phyloP scores from a whole-genome alignment of 164 flowering plant species.

The Sextonia rubra region DNA sequence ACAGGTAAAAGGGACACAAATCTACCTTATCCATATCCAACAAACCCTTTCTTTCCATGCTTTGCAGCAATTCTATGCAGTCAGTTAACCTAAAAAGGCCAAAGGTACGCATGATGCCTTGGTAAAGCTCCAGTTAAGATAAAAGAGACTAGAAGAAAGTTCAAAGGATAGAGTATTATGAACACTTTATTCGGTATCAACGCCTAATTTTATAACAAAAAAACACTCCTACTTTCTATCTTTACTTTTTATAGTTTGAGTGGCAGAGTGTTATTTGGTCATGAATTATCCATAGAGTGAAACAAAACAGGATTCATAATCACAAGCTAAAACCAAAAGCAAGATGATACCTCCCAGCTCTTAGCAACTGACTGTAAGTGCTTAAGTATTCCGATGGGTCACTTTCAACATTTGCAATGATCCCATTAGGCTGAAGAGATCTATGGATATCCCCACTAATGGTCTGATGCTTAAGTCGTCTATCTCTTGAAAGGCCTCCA shows the following conservation, averaged over 20 bases:
- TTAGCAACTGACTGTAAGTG: conserved; percentile 51
- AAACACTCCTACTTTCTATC: not conserved
- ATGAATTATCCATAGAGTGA: not conserved
- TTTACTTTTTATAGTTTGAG: not conserved
- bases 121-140: conserved; percentile 5
- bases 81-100: conserved; percentile 53
- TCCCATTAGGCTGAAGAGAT: conserved; percentile 28
- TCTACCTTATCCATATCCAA: conserved; percentile 81
- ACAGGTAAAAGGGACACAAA: conserved; percentile 6
- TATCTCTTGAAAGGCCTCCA: conserved; percentile 21
- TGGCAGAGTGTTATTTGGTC: not conserved
- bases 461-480: conserved; percentile 15
- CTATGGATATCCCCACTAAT: conserved; percentile 4
- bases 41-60: conserved; percentile 55
- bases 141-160: not conserved
- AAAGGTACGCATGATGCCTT: conserved; percentile 5
- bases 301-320: not conserved
- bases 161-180: not conserved
- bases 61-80: conserved; percentile 69
- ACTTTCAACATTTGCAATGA: conserved; percentile 16
- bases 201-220: not conserved
- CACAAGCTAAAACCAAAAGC: not conserved
- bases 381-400: conserved; percentile 28
- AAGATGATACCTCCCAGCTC: conserved; percentile 58
- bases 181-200: no score